phyloP scores from a whole-genome alignment of 257 asterid species.

The Solanum sparsipilum region DNA sequence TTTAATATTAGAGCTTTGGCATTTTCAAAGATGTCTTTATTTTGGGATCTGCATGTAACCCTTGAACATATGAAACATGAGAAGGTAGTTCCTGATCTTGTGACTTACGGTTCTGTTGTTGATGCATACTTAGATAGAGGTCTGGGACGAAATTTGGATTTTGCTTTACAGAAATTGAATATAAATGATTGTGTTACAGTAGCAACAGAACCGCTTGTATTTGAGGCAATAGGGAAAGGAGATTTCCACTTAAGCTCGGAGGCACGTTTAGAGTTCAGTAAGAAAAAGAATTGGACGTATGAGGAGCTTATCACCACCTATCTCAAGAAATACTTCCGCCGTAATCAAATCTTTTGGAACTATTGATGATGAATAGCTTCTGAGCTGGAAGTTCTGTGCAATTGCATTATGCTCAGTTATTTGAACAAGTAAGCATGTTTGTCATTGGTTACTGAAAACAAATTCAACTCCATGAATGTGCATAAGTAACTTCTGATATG shows the following conservation, averaged over 20 bases:
- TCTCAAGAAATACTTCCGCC: slow-evolving; percentile 53
- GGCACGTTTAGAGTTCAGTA: slow-evolving; percentile 36
- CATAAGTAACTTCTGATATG: not conserved
- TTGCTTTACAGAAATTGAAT: slow-evolving; percentile 39
- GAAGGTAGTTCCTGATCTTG: slow-evolving; percentile 72
- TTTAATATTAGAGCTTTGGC: slow-evolving; percentile 76
- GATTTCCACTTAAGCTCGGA: slow-evolving; percentile 75
- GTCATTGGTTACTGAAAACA: not conserved
- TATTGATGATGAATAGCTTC: slow-evolving; percentile 27
- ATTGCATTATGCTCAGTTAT: not conserved
- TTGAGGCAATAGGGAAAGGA: slow-evolving; percentile 85
- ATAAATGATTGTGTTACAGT: slow-evolving; percentile 24
- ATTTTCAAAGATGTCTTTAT: slow-evolving; percentile 76
- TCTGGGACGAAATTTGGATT: slow-evolving; percentile 65
- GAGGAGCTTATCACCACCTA: slow-evolving; percentile 43
- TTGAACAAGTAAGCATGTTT: not conserved
- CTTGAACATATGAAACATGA: slow-evolving; percentile 83
- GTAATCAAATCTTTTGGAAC: slow-evolving; percentile 84
- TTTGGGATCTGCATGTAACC: slow-evolving; percentile 88
- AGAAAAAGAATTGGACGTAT: slow-evolving; percentile 46
- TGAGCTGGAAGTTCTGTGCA: not conserved
- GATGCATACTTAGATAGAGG: slow-evolving; percentile 77
- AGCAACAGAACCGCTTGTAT: slow-evolving; percentile 56
- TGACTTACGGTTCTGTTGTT: slow-evolving; percentile 74
- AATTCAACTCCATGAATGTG: not conserved